Base-by-base conservation (phyloP, 768 basidiomycete genomes). In the Omphalotus guepiniiformis region DNA sequence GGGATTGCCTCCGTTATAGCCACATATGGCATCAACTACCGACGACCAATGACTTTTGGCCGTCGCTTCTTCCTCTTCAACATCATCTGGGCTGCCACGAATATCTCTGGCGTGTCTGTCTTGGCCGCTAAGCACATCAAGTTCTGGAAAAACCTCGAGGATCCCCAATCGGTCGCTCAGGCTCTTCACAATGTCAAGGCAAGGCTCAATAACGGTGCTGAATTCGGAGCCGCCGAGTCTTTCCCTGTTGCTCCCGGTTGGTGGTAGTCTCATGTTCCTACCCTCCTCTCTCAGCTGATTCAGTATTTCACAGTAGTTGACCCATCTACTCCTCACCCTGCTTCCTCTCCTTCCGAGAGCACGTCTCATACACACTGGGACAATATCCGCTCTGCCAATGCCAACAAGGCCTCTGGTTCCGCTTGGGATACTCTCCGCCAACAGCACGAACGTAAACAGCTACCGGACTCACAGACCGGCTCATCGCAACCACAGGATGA, bases 401-500 rank as follows among this genome's bases (percentile, higher is more conserved):
- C 59, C 39, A 67, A 65, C 13, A 62, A 67, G 16, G 66, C 62
- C 25, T 49, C 63, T 13, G 70, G 62, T 29, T 86, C 86, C 16
- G 70, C 82, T 3, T 88, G 86, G 86, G 86, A 88, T 55, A 60
- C 65, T 21, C 68, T 88, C 18, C 79, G 86, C 26, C 81, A 85
- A 58, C 70, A 68, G 39, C 72, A 83, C 51, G 74, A 76, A 58
- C 71, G 66, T 51, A 48, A 56, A 7, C 49, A 63, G 47, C 47
- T n/a, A n/a, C n/a, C n/a, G n/a, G n/a, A n/a, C n/a, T n/a, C n/a
- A n/a, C n/a, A n/a, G n/a, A 9, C 30, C n/a, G 9, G 9, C 30
- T 55, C 30, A 32, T n/a, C 30, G n/a, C 30, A 32, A 32, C 30
- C 30, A 9, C 30, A 58, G 38, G 54, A 49, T 7, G 55, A 64